phyloP scores from a whole-genome alignment of 768 basidiomycete species.

The Nevesoporus exiguus region DNA sequence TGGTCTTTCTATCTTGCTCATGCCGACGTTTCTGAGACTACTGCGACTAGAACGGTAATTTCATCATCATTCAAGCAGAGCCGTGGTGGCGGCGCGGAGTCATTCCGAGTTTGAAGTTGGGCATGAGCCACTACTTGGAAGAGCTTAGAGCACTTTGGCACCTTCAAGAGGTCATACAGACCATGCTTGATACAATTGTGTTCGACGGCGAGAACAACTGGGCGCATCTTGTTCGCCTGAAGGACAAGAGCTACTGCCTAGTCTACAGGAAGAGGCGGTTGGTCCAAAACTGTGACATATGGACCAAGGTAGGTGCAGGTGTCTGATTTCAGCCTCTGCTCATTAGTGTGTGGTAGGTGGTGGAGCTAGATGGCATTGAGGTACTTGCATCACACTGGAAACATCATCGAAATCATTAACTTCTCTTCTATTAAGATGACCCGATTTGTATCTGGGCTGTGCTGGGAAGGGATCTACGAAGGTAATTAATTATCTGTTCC shows the following conservation, averaged over 20 bases:
- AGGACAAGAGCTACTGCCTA: conserved; percentile 25
- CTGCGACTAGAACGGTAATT: conserved; percentile 24
- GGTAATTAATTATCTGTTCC: conserved; percentile 10
- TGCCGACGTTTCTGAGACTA: conserved; percentile 7
- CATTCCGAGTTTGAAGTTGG: not conserved
- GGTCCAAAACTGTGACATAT: conserved; percentile 23
- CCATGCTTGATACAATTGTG: conserved; percentile 31
- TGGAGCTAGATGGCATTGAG: conserved; percentile 32
- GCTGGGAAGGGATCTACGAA: conserved; percentile 31
- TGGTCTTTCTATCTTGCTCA: not conserved
- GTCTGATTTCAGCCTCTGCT: not conserved
- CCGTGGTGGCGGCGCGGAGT: conserved; percentile 24
- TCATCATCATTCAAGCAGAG: conserved; percentile 30
- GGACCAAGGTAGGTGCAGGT: conserved; percentile 25
- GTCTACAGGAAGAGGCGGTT: conserved; percentile 25
- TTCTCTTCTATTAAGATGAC: conserved; percentile 19
- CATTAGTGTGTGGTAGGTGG: conserved; percentile 19
- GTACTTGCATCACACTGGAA: conserved; percentile 3
- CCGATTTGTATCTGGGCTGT: conserved; percentile 16
- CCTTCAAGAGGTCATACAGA: conserved; percentile 31
- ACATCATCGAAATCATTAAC: not conserved
- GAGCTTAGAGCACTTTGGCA: conserved; percentile 23
- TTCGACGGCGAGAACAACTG: conserved; percentile 33
- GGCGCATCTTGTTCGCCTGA: conserved; percentile 32
- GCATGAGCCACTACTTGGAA: not conserved